Base-by-base conservation (phyloP, 2,329 filamentous ascomycete genomes). In the Furcasterigmium sp. region DNA sequence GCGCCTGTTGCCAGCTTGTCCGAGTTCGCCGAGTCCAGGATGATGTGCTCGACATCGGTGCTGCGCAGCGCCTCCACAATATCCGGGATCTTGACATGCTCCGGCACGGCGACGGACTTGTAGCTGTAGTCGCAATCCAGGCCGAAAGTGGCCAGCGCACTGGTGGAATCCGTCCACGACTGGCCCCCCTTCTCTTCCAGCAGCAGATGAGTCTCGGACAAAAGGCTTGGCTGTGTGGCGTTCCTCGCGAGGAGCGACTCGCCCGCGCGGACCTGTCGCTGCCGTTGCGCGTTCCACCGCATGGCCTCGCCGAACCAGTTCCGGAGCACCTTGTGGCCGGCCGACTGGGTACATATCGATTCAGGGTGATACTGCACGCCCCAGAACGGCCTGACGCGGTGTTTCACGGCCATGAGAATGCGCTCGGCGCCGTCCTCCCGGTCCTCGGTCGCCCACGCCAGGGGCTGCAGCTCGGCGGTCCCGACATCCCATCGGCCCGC, bases 321-420 rank as follows among this genome's bases (percentile, higher is more conserved):
- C 40, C 63, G 63, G 28, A 95, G 70, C 20, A 95, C 70, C 13
- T 68, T 65, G 17, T 74, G 76, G 2, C 85, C 83, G 46, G 76
- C 75, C 4, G 71, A 65, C 30, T 87, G 85, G 4, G 90, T 94
- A 60, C 89, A 95, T 13, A 89, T 78, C 0, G 88, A 95, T 61
- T 96, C 90, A 0, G 90, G 90, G 56, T 95, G 90, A 54, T 93
- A 95, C 57, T 95, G 91, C 15, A 95, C 73, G 0, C 86, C 91
- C 83, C 86, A 94, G 50, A 91, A 86, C 0, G 91, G 90, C 51
- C 80, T 83, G 1, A 50, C 57, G 15, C 59, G 64, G 59, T 95
- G 89, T 49, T 73, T 78, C 14, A 84, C 80, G 0, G 78, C 87
- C 87, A 94, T 94, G n/a, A 93, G 63, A 4, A 90, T 73, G 34